Percentiles rank a stretch among this genome's conserved stretches.
Evolutionary conservation across 2,329 filamentous ascomycete species (phyloP).

Genomic region (Teratosphaeriaceae sp.): DNA sequence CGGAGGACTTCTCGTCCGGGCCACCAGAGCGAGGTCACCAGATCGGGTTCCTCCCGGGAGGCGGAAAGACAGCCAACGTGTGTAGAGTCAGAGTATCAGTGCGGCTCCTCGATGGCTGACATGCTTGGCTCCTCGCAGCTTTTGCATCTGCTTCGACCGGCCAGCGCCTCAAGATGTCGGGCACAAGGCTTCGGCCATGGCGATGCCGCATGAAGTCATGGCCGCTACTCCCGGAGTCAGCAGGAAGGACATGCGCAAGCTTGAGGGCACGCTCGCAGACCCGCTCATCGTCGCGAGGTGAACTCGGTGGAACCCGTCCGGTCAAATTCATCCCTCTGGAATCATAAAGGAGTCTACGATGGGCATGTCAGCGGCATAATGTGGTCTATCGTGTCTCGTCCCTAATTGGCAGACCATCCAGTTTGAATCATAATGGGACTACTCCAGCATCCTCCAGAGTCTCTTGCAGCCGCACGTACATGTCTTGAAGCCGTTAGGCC

Average conservation of each 20-base stretch:
- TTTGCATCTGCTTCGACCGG: slow-evolving; percentile 11
- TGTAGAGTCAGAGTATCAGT: neutral
- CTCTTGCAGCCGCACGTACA: no score
- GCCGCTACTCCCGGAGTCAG: slow-evolving; percentile 3
- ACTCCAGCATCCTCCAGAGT: no score
- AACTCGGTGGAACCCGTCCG: no score
- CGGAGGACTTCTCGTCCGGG: neutral
- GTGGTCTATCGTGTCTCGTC: no score
- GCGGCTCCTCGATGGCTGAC: neutral
- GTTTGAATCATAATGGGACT: no score
- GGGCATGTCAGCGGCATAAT: no score
- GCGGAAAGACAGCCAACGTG: no score
- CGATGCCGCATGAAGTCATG: slow-evolving; percentile 5
- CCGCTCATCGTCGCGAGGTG: neutral
- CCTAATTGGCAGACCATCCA: no score
- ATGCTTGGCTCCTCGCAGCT: no score
- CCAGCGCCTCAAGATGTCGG: slow-evolving; percentile 3
- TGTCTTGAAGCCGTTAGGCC: no score
- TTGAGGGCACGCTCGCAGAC: neutral
- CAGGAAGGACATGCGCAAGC: slow-evolving; percentile 3
- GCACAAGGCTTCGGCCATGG: slow-evolving; percentile 3
- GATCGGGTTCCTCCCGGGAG: slow-evolving; percentile 1
- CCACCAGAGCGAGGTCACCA: neutral
- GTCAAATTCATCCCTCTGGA: no score
- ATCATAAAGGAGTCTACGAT: no score